Base-by-base conservation (phyloP, 805 yeast genomes). In the Barnettozyma salicaria region DNA sequence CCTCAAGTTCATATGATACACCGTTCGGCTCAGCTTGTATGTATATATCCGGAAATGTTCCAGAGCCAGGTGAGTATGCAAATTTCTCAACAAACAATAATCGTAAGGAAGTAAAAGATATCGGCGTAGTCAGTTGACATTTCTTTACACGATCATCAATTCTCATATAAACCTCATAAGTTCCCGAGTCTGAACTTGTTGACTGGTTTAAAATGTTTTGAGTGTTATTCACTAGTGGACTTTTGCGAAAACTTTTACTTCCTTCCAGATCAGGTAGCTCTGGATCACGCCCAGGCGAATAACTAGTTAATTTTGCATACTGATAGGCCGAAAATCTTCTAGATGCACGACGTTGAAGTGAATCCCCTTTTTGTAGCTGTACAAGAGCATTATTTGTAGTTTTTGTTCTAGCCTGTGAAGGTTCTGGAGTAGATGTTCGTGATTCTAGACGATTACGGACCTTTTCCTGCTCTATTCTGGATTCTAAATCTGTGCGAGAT, bases 311-410 rank as follows among this genome's bases (percentile, higher is more conserved):
- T 50, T 82, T 84, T 1, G 94, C 86, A 60, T 80, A 80, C 53
- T 90, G 97, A 43, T 89, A 90, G 0, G 97, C 96, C 5, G 96
- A 87, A 55, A 82, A 90, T 38, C 98, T 67, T 49, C 90, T 81
- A 0, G 97, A 89, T 0, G 97, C 99, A 43, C 96, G 73, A 48
- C 99, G 72, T 64, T 82, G 94, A 22, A 92, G 64, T 3, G 85
- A 81, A 32, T 84, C 85, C 4, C 89, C 86, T 31, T 80, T 78
- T 52, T 90, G 96, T 8, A 90, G 65, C 48, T 84, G 85, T 0
- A 78, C 67, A 20, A 89, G 65, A 0, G 96, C 87, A 48, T 81
- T 87, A 16, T 57, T 61, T 27, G 40, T 22, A 3, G 42, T 19
- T 24, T 39, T 36, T 36, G 45, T 28, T 32, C 26, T 26, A 14